Conservation (phyloP, 768 basidiomycete genomes). For the Hygrocybe coccinea region DNA sequence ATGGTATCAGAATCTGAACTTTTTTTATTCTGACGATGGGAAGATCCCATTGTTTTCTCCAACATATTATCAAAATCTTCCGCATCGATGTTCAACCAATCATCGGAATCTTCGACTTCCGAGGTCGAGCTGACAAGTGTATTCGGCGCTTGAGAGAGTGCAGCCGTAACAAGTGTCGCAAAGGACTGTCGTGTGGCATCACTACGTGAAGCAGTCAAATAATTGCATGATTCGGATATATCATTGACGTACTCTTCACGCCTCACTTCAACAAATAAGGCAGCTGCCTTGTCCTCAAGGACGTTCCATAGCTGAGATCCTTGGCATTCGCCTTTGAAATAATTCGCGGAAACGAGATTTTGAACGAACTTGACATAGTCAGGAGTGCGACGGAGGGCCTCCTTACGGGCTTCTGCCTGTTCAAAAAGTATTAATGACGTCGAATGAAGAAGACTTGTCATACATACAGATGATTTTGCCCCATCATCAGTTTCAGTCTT, state of each 20-base stretch:
- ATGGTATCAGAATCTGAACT: conserved; percentile 35
- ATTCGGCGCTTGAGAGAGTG: conserved; percentile 44
- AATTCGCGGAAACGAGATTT: conserved; percentile 58
- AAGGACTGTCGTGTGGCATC: conserved; percentile 70
- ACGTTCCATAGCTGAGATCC: conserved; percentile 74
- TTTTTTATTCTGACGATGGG: conserved; percentile 5
- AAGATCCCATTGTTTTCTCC: conserved; percentile 37
- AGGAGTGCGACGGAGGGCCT: conserved; percentile 58
- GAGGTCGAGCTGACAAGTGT: conserved; percentile 19
- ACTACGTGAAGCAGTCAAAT: conserved; percentile 27
- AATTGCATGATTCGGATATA: not conserved
- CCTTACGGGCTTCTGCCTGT: conserved; percentile 62
- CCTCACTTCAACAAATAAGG: conserved; percentile 57
- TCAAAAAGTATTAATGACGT: conserved; percentile 2
- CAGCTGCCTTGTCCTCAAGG: conserved; percentile 66
- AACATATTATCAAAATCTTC: conserved; percentile 74
- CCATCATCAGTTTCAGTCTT: conserved; percentile 35
- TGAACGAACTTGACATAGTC: conserved; percentile 70
- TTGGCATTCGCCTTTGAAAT: conserved; percentile 73
- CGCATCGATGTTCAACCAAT: conserved; percentile 81
- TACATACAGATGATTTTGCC: conserved; percentile 45
- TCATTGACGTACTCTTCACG: conserved; percentile 55
- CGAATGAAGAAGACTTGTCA: not conserved
- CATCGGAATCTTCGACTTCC: conserved; percentile 65
- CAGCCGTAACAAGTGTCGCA: conserved; percentile 62